These are phyloP conservation scores for Fusarium acutatum DNA, from an alignment of 2,329 filamentous ascomycete genomes.

Conservation along the genomic window DNA sequence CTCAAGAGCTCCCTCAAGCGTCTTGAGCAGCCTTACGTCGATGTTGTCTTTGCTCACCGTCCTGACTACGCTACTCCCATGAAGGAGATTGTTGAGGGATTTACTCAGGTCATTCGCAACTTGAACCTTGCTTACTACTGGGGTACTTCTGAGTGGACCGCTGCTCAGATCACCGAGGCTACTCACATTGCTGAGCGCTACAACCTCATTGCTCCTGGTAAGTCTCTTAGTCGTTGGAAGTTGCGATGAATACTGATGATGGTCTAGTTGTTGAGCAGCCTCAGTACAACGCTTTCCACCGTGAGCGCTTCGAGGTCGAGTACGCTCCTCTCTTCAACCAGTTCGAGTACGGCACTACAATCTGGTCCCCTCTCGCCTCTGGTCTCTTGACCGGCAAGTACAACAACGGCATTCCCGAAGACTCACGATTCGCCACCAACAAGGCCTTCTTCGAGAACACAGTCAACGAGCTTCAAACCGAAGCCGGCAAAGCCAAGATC, in stretches of 20 bases:
- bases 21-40: conserved; percentile 39
- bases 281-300: conserved; percentile 69
- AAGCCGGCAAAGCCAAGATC: conserved; percentile 39
- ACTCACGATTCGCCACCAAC: conserved; percentile 60
- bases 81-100: conserved; percentile 41
- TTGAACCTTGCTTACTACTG: conserved; percentile 43
- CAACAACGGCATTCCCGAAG: conserved; percentile 64
- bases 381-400: conserved; percentile 74
- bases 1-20: conserved; percentile 39
- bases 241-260: too few relatives aligned
- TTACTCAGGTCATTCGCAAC: conserved; percentile 41
- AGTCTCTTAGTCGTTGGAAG: too few relatives aligned
- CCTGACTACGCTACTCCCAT: conserved; percentile 39
- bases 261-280: conserved; percentile 69
- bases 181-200: conserved; percentile 63
- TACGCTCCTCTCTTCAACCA: conserved; percentile 68
- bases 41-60: conserved; percentile 41
- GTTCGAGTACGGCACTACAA: conserved; percentile 67
- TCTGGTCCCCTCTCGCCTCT: conserved; percentile 63
- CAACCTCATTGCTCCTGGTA: conserved; percentile 65
- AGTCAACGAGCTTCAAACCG: conserved; percentile 13
- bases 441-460: conserved; percentile 34
- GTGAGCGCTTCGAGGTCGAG: conserved; percentile 70
- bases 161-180: conserved; percentile 71
- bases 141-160: conserved; percentile 74